Evolutionary conservation across 495 filamentous ascomycete species (phyloP).

Genomic region (Cercophora samala): DNA sequence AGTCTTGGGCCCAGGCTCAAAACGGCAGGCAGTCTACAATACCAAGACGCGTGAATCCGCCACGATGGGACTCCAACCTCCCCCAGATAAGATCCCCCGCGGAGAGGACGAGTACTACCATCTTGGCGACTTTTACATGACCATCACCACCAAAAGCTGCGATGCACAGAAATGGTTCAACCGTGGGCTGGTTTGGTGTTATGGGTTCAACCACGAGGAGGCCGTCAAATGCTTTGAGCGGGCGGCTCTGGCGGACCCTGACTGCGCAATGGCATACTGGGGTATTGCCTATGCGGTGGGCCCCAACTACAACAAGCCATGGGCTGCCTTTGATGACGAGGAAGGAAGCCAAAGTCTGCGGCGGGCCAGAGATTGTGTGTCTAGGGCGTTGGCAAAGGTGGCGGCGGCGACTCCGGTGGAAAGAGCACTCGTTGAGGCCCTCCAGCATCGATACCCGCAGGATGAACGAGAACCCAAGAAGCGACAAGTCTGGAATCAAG

Average conservation of each 20-base stretch:
- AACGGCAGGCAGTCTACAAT: background rate
- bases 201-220: constrained; percentile 65
- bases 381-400: constrained; percentile 40
- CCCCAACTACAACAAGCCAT: constrained; percentile 74
- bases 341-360: constrained; percentile 50
- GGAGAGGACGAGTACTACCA: constrained; percentile 49
- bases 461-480: constrained; percentile 37
- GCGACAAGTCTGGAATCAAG: constrained; percentile 51
- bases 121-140: constrained; percentile 52
- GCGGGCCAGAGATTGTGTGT: constrained; percentile 43
- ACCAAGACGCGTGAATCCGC: background rate
- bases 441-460: constrained; percentile 54
- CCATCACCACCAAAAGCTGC: constrained; percentile 42
- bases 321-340: constrained; percentile 60
- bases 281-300: constrained; percentile 62
- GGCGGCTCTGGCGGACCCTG: constrained; percentile 50
- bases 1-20: background rate
- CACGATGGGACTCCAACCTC: background rate
- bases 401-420: constrained; percentile 43
- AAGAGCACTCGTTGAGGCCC: constrained; percentile 54
- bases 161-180: constrained; percentile 59
- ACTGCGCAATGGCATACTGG: constrained; percentile 64
- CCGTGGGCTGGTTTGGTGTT: constrained; percentile 61
- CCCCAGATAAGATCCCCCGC: background rate
- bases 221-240: constrained; percentile 57